Base-by-base conservation (phyloP, 164 flowering plant genomes). In the Vitis rotundifolia region DNA sequence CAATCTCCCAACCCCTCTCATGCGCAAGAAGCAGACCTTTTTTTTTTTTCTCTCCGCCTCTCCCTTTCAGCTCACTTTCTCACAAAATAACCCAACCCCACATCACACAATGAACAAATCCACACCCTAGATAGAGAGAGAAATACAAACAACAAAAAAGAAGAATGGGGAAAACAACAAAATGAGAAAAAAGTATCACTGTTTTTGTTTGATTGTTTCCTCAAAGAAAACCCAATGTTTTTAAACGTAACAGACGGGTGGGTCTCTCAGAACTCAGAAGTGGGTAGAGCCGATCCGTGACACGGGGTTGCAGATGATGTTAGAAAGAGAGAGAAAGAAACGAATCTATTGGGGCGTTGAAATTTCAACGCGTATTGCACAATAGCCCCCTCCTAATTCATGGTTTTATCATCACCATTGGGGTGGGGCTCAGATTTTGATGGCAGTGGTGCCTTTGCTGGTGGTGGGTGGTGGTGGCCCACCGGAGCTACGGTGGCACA, bases 281-380 rank as follows among this genome's bases (percentile, higher is more conserved):
- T 31, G 59, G 44, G 68, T 15, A 8, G 52, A 37, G n/a, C 57
- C 61, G 69, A 59, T 76, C 72, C 51, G 51, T 53, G 66, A 61
- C 78, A 74, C 70, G 64, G 50, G 55, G 60, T 53, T 47, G 63
- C 47, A 59, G 16, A 61, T 14, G 58, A 44, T 16, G 31, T 18
- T 29, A 19, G 26, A 67, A 5, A 67, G 49, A 47, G 55, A 28
- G 48, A 71, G 50, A 29, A 37, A 68, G 26, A 22, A n/a, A 28
- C 64, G 75, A 76, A 75, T 75, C 74, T 61, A 53, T 9, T 51
- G 13, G 50, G 63, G 58, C 1, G 53, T 62, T 70, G 66, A 60
- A 67, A 58, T 57, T 76, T 71, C 71, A 67, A 71, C 75, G 61
- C 68, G 61, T 62, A 57, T 49, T 22, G 59, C 37, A 49, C 18